Evolutionary conservation across 805 yeast species (phyloP), one percentile per base, ranked within the genome.

Genomic region (Metschnikowia matae): DNA sequence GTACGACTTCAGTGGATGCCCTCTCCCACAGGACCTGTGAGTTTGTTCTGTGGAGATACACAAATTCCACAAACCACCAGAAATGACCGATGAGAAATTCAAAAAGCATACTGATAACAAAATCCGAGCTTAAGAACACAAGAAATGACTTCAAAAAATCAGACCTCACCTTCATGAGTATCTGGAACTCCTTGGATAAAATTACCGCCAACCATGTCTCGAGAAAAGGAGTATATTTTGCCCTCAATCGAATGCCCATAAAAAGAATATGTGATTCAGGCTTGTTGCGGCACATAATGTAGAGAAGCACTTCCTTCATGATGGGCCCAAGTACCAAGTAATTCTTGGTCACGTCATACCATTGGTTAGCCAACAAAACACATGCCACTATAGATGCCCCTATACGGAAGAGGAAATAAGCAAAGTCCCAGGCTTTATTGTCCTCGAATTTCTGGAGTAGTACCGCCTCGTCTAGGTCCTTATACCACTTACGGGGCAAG

Each of bases 211-310:
- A 39, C n/a, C 52, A 39, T 3, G 48, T 52, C n/a, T 52, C 52
- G 8, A 54, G 48, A 34, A 58, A 69, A 2, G 82, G 81, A 20
- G 74, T 51, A 55, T 78, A 77, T 29, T 74, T 68, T 2, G 79
- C 73, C 21, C 65, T 61, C 38, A 79, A 65, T 42, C 71, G 54
- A 4, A 81, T 44, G 6, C 80, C 76, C 52, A 78, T 56, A 31
- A 78, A 53, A 4, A 70, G 57, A 17, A 79, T 55, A 34, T 67
- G 65, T 14, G 66, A 64, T 34, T 69, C 69, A 3, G 80, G 79
- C 50, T 73, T 69, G 17, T 74, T 69, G 29, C 80, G 66, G 3
- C 82, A 69, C 74, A 80, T 73, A 29, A 80, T 62, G 54, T 76
- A 80, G 7, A 73, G 58, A 40, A 80, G 52, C 6, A 66, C 58